Base-by-base conservation (phyloP, 257 asterid genomes). In the Nyctanthes arbortristis region DNA sequence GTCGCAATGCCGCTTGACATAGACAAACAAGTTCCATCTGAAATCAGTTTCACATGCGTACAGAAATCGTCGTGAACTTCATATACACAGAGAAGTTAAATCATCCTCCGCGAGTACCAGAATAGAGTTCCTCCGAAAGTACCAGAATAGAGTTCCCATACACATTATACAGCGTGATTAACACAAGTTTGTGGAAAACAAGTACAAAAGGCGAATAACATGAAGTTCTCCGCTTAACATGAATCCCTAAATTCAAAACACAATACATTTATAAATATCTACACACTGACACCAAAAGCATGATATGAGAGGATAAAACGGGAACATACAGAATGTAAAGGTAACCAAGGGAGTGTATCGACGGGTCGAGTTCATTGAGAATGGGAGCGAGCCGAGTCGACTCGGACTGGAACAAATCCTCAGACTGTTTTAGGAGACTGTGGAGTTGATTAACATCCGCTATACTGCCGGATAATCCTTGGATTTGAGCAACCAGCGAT, bases 401-500 rank as follows among this genome's bases (percentile, higher is more conserved):
- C 72, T 89, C 96, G 56, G 91, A 56, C 73, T 61, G 89, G 78
- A 89, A 85, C 4, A 80, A 67, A 33, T 93, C 96, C 4, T 91
- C 96, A 37, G 89, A 85, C 68, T 87, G 96, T 43, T 86, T 93
- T 73, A 93, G 77, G 70, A 78, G 61, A 77, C 22, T 76, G 67
- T 82, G 91, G 36, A 93, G 99, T 61, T 86, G 96, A 79, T 75
- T 68, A 61, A 87, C 61, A 47, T 93, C 96, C 54, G 40, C 74
- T 68, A 39, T 59, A 59, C 65, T 79, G 74, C 86, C 79, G 7
- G 97, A 90, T 2, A 90, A 65, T 4, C 89, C 92, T 77, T 80
- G 92, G 80, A 90, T 93, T 90, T 91, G 96, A 60, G 96, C 89
- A 43, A 86, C 78, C 76, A 93, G 61, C 54, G 94, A 78, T 47